Percentiles rank a stretch among this genome's conserved stretches.
These are phyloP conservation scores for Chlorella sp. DNA, from an alignment of 139 green algal species.

Conservation along the genomic window DNA sequence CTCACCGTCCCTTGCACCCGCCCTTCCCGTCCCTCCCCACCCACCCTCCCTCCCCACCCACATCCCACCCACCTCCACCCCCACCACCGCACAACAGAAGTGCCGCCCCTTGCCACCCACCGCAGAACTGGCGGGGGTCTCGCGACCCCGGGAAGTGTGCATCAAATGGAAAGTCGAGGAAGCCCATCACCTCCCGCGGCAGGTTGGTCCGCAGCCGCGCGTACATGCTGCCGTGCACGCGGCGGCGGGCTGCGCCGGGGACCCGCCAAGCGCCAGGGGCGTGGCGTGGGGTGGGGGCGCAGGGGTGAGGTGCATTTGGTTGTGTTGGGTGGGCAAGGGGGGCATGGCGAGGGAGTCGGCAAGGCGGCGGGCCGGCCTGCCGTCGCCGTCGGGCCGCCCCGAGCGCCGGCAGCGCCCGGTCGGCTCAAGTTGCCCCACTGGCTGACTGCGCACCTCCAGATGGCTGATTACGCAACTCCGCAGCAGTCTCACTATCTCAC, in stretches of 20 bases:
- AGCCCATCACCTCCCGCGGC: conserved; percentile 77
- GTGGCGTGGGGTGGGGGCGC: not conserved
- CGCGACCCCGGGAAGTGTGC: conserved; percentile 17
- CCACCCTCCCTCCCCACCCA: too few species aligned
- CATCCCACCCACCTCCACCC: not conserved
- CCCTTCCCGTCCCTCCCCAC: too few species aligned
- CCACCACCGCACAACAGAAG: not conserved
- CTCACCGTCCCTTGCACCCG: too few species aligned
- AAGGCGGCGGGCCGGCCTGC: too few species aligned
- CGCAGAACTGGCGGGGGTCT: conserved; percentile 46
- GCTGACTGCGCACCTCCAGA: not conserved
- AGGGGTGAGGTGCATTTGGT: not conserved
- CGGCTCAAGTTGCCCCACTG: too few species aligned
- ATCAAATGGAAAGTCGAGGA: conserved; percentile 68
- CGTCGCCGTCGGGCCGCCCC: too few species aligned
- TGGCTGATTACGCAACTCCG: too few species aligned
- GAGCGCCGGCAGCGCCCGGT: too few species aligned
- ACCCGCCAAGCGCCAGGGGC: not conserved
- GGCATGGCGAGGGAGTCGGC: too few species aligned
- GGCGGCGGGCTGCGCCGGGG: not conserved
- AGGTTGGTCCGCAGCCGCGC: conserved; percentile 73
- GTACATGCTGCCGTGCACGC: conserved; percentile 61
- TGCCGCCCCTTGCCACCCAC: conserved; percentile 40
- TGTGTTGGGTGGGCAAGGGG: too few species aligned
- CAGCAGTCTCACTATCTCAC: not conserved